Percentiles rank a stretch among this genome's conserved stretches.
These are phyloP conservation scores for Claviceps pazoutovae DNA, from an alignment of 2,329 filamentous ascomycete species.

Conservation along the genomic window DNA sequence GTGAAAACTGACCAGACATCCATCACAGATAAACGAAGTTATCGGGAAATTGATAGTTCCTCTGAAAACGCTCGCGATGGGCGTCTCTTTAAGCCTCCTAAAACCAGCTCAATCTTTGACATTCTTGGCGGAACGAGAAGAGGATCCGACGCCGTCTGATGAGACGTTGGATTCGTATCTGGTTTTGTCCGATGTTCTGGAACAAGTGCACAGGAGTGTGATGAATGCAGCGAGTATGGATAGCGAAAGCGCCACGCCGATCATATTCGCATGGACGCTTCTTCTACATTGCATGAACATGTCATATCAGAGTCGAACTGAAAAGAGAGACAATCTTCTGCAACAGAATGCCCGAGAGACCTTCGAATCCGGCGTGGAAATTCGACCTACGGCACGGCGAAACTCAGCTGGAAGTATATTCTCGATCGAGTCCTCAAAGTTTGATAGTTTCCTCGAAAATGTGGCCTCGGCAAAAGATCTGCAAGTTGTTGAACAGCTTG, in stretches of 20 bases:
- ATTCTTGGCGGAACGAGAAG: slow-evolving; percentile 24
- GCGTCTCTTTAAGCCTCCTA: slow-evolving; percentile 59
- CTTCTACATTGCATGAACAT: slow-evolving; percentile 57
- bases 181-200: slow-evolving; percentile 53
- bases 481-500: slow-evolving; percentile 36
- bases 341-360: slow-evolving; percentile 45
- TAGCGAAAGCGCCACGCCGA: slow-evolving; percentile 52
- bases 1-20: not conserved
- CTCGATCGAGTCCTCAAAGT: slow-evolving; percentile 45
- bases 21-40: slow-evolving; percentile 21
- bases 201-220: slow-evolving; percentile 59
- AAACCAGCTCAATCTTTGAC: slow-evolving; percentile 45
- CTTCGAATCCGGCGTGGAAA: slow-evolving; percentile 34
- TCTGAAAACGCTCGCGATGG: slow-evolving; percentile 54
- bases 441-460: slow-evolving; percentile 42
- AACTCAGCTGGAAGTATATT: slow-evolving; percentile 49
- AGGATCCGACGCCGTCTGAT: slow-evolving; percentile 21
- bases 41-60: slow-evolving; percentile 41
- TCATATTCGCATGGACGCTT: slow-evolving; percentile 69
- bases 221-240: slow-evolving; percentile 41
- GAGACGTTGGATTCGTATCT: slow-evolving; percentile 45
- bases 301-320: slow-evolving; percentile 46
- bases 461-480: slow-evolving; percentile 36
- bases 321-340: slow-evolving; percentile 42
- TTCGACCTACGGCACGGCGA: slow-evolving; percentile 30